Conservation (phyloP, 495 filamentous ascomycete genomes). For the Lophiotrema nucula region DNA sequence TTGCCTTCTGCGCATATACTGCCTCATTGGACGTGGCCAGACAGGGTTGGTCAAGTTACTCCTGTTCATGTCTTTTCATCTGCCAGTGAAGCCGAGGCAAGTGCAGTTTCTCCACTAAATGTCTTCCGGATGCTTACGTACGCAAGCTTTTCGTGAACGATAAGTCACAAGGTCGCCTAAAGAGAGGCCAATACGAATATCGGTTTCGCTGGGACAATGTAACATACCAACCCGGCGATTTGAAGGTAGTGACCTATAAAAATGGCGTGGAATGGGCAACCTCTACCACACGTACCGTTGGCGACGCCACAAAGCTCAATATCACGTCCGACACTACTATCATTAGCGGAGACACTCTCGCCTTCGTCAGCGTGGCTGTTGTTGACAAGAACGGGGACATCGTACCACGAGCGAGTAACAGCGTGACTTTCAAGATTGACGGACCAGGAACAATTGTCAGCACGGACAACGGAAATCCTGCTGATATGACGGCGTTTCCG, state of each 20-base stretch:
- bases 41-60: slow-evolving; percentile 47
- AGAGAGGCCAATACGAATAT: slow-evolving; percentile 40
- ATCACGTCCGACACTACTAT: slow-evolving; percentile 41
- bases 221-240: slow-evolving; percentile 45
- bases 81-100: slow-evolving; percentile 51
- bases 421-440: slow-evolving; percentile 43
- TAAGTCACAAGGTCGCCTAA: slow-evolving; percentile 41
- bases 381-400: slow-evolving; percentile 43
- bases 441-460: slow-evolving; percentile 47
- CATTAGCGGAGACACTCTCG: slow-evolving; percentile 45
- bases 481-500: slow-evolving; percentile 47
- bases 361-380: slow-evolving; percentile 47
- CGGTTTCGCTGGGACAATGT: slow-evolving; percentile 53
- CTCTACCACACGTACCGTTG: slow-evolving; percentile 42
- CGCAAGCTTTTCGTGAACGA: slow-evolving; percentile 54
- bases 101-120: too few relatives aligned
- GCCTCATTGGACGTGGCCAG: slow-evolving; percentile 54
- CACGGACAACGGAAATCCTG: slow-evolving; percentile 51
- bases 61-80: slow-evolving; percentile 51
- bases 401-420: slow-evolving; percentile 43
- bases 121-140: too few relatives aligned
- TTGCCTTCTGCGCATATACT: slow-evolving; percentile 48
- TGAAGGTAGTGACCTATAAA: slow-evolving; percentile 48
- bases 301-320: slow-evolving; percentile 37
- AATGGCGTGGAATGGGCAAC: slow-evolving; percentile 45